Base-by-base conservation (phyloP, 2,329 filamentous ascomycete genomes). In the Epichloe sylvatica region DNA sequence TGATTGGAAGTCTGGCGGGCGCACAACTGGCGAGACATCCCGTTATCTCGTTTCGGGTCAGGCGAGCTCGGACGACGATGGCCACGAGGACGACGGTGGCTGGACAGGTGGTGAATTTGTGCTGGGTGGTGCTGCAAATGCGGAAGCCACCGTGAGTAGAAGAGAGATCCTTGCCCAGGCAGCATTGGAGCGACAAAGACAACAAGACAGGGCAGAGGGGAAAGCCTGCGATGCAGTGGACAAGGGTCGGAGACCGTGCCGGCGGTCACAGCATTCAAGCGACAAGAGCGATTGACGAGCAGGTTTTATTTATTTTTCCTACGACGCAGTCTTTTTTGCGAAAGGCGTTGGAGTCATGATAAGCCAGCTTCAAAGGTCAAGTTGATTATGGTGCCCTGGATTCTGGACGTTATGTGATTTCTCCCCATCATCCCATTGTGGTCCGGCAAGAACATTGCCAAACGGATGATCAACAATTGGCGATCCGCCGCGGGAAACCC, bases 71-170 rank as follows among this genome's bases (percentile, higher is more conserved):
- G 69, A 69, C 40, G 77, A 75, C 7, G 76, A 73, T 44, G 70
- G 76, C 21, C 68, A 75, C 36, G 72, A 83, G 54, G 84, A 89
- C 60, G 77, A 84, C 56, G 83, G 84, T 3, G 85, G 83, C 0
- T 90, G 85, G 85, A 82, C 76, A 0, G 86, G 86, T 5, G 86
- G 87, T 2, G 80, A 87, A 59, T 91, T 85, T 65, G 81, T 88
- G 15, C 72, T 88, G 13, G 83, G 83, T 36, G 77, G 75, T 42
- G 69, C 66, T 1, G 66, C 67, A 8, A 73, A 66, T 52, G 66
- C 67, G 3, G 67, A 67, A 37, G 62, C 55, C 39, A 66, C 72
- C n/a, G 60, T 87, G 64, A 84, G 72, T 56, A 72, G 86, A 54
- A 76, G 88, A 50, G 86, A 94, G 59, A 76, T 88, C 36, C 70